Conservation (phyloP, 2,329 filamentous ascomycete species). For the Talaromyces albobiverticillius region DNA sequence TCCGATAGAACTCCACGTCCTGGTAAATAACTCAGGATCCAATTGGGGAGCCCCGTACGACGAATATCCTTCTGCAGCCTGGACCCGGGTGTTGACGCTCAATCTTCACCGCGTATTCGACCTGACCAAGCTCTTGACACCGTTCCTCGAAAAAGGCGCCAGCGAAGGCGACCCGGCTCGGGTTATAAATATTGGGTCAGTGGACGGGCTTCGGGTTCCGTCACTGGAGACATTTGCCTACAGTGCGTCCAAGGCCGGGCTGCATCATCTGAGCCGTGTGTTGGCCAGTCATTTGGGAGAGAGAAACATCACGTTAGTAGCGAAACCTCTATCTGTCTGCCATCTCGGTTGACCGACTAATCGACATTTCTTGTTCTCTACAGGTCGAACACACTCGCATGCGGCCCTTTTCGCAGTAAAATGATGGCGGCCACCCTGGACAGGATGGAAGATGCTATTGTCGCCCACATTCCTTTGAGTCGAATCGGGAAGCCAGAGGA, state of each 20-base stretch:
- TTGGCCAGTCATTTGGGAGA: constrained; percentile 51
- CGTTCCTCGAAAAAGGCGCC: constrained; percentile 46
- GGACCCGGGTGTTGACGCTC: constrained; percentile 56
- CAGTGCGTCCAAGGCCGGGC: constrained; percentile 53
- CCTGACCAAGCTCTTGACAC: constrained; percentile 46
- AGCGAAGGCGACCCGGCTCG: constrained; percentile 43
- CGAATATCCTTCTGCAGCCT: constrained; percentile 56
- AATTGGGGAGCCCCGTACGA: constrained; percentile 58
- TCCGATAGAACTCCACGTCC: constrained; percentile 43
- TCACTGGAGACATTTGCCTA: constrained; percentile 53
- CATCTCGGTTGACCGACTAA: constrained; percentile 37
- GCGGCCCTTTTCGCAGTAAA: constrained; percentile 60
- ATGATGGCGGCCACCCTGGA: constrained; percentile 56
- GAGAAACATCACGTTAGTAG: constrained; percentile 49
- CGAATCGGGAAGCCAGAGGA: constrained; percentile 67
- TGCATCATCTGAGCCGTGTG: constrained; percentile 53
- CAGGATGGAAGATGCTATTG: constrained; percentile 48
- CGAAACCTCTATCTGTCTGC: constrained; percentile 24
- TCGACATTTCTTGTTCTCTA: background rate
- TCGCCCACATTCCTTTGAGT: constrained; percentile 60
- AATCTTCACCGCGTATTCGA: constrained; percentile 56
- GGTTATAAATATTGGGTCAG: constrained; percentile 54
- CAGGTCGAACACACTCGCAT: constrained; percentile 65
- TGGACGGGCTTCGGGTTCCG: constrained; percentile 54
- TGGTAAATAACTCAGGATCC: constrained; percentile 54